phyloP scores from a whole-genome alignment of 805 yeast genomes.

The Hyphopichia homilentoma region DNA sequence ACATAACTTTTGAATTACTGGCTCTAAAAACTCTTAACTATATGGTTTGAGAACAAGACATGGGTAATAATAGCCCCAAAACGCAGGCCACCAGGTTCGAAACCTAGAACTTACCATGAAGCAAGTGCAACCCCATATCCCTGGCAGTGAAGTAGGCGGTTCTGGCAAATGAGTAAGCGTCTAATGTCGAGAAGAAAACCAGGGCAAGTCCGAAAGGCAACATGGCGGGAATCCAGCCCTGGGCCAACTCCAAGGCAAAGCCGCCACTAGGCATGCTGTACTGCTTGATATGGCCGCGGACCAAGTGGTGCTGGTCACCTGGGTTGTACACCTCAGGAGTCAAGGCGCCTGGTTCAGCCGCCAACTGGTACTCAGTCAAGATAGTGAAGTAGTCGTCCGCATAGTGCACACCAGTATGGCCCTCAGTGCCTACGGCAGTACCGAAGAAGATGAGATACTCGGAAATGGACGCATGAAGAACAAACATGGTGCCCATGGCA shows the following conservation, averaged over 20 bases:
- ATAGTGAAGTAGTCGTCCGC: slow-evolving; percentile 98
- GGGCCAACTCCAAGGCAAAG: slow-evolving; percentile 92
- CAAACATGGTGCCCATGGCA: slow-evolving; percentile 96
- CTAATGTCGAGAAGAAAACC: slow-evolving; percentile 75
- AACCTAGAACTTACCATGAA: slow-evolving; percentile 63
- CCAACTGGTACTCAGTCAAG: slow-evolving; percentile 71
- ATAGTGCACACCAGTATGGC: slow-evolving; percentile 92
- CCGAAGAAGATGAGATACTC: slow-evolving; percentile 95
- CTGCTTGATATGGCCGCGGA: slow-evolving; percentile 74
- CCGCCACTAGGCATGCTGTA: slow-evolving; percentile 79
- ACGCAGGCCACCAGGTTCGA: too few species aligned
- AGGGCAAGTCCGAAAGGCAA: slow-evolving; percentile 92
- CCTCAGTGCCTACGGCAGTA: slow-evolving; percentile 90
- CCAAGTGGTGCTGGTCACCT: slow-evolving; percentile 81
- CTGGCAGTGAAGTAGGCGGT: slow-evolving; percentile 74
- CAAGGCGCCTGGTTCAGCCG: slow-evolving; percentile 63
- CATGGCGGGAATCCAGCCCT: slow-evolving; percentile 99
- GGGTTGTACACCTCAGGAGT: slow-evolving; percentile 72
- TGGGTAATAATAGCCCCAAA: too few species aligned
- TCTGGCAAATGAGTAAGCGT: slow-evolving; percentile 59
- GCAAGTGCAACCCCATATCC: slow-evolving; percentile 70
- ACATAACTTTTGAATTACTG: too few species aligned
- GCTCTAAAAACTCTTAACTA: too few species aligned
- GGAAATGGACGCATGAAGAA: slow-evolving; percentile 88
- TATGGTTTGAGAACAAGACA: too few species aligned